A percentile compares a stretch with the other conserved stretches of the same genome.
Conservation (phyloP, 805 yeast species). For the Kregervanrija pseudodelftensis region DNA sequence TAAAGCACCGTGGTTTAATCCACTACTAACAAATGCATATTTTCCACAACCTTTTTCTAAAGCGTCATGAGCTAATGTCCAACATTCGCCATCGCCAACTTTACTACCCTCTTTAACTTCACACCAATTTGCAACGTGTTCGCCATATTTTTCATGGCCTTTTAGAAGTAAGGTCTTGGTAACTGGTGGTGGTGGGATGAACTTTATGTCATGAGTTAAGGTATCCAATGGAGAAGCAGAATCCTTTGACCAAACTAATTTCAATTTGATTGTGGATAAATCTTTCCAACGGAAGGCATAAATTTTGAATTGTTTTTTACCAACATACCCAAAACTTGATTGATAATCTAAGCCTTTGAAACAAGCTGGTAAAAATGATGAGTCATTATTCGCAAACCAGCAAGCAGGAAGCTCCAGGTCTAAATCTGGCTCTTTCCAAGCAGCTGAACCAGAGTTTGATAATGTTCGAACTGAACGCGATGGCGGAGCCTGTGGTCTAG, state of each 20-base stretch:
- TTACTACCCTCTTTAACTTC: slow-evolving; percentile 38
- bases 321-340: slow-evolving; percentile 23
- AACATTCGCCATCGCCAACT: slow-evolving; percentile 54
- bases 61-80: slow-evolving; percentile 54
- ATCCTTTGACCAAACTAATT: slow-evolving; percentile 34
- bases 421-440: slow-evolving; percentile 29
- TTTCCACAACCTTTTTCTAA: slow-evolving; percentile 48
- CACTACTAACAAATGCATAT: slow-evolving; percentile 47
- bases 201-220: slow-evolving; percentile 25
- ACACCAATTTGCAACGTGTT: slow-evolving; percentile 48
- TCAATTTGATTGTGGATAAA: slow-evolving; percentile 30
- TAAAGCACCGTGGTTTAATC: slow-evolving; percentile 39
- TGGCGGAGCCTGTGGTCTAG: slow-evolving; percentile 20
- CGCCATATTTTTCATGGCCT: slow-evolving; percentile 37
- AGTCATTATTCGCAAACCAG: slow-evolving; percentile 37
- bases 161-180: slow-evolving; percentile 29
- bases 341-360: slow-evolving; percentile 32
- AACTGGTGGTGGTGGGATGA: slow-evolving; percentile 37
- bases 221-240: slow-evolving; percentile 16
- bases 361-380: slow-evolving; percentile 29
- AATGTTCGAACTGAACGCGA: slow-evolving; percentile 9
- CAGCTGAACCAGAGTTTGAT: not conserved
- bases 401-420: slow-evolving; percentile 37
- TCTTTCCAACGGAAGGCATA: slow-evolving; percentile 36
- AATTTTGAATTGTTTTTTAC: slow-evolving; percentile 24